Base-by-base conservation (phyloP, 2,329 filamentous ascomycete species). In the Alternaria infectoria region DNA sequence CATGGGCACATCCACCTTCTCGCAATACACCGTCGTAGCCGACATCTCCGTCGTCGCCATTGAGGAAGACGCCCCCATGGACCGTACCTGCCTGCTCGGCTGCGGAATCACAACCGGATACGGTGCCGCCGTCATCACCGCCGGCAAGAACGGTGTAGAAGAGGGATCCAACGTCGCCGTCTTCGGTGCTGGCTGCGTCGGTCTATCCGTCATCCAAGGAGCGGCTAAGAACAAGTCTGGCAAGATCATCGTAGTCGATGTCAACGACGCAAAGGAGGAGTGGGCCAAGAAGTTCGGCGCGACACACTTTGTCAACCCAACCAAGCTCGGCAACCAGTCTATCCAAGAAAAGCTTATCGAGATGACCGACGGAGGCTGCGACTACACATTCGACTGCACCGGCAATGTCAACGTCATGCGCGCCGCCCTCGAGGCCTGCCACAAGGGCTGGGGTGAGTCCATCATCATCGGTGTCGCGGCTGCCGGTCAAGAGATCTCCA, bases 351-450 rank as follows among this genome's bases (percentile, higher is more conserved):
- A 95, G 85, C 87, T 99, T 69, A 89, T 98, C 72, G 95, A 98
- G 83, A 93, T 98, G 91, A 99, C 96, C 2, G 96, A 98, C 76
- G 96, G 96, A 70, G 96, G 96, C 55, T 97, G 93, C 80, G 96
- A 99, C 85, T 98, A 97, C 86, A 99, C 96, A 54, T 99, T 99
- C 80, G 96, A 99, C 85, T 98, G 96, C 87, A 99, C 96, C 7
- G 96, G 96, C 64, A 98, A 98, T 77, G 94, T 98, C 57, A 88
- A 90, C 72, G 96, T 99, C 59, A 99, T 97, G 96, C 88, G 96
- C 68, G 91, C 93, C 57, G 96, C 96, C 44, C 89, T 99, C 64
- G 95, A 99, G 85, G 94, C 96, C 52, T 98, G 94, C 86, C 96
- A 99, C 87, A 99, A 99, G 89, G 96, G 96, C 52, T 99, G 96